Percentiles rank a stretch among this genome's conserved stretches.
Evolutionary conservation across 2,329 filamentous ascomycete genomes (phyloP).

Genomic region (Onygenales sp.): DNA sequence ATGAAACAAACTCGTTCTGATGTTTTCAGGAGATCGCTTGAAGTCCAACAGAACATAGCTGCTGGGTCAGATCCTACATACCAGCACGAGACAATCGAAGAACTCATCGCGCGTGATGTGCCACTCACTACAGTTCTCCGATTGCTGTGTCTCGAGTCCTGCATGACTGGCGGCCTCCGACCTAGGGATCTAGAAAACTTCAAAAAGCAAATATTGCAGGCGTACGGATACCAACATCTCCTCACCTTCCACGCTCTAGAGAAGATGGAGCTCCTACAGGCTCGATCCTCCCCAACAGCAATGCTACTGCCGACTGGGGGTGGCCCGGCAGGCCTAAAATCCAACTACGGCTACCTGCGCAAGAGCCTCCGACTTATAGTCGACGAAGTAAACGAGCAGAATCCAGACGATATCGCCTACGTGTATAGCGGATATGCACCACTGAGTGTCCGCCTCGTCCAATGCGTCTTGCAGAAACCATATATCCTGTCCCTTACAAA

Average conservation of each 20-base stretch:
- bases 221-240: constrained; percentile 90
- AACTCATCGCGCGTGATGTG: constrained; percentile 81
- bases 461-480: constrained; percentile 86
- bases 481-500: constrained; percentile 64
- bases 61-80: constrained; percentile 80
- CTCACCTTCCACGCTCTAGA: constrained; percentile 82
- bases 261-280: constrained; percentile 76
- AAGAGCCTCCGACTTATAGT: constrained; percentile 83
- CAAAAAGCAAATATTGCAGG: constrained; percentile 77
- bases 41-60: constrained; percentile 92
- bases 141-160: constrained; percentile 83
- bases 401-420: constrained; percentile 92
- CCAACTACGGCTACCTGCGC: constrained; percentile 81
- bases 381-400: constrained; percentile 91
- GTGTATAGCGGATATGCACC: constrained; percentile 97
- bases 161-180: constrained; percentile 78
- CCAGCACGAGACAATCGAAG: constrained; percentile 84
- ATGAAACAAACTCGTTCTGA: constrained; percentile 87
- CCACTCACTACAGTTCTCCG: constrained; percentile 74
- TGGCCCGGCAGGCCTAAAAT: constrained; percentile 57
- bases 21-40: constrained; percentile 75
- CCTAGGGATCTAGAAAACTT: constrained; percentile 83
- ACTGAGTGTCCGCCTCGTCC: constrained; percentile 79
- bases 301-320: constrained; percentile 70
- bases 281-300: constrained; percentile 66